Evolutionary conservation across 2,329 filamentous ascomycete genomes (phyloP).

Genomic region (Fusarium multiceps): DNA sequence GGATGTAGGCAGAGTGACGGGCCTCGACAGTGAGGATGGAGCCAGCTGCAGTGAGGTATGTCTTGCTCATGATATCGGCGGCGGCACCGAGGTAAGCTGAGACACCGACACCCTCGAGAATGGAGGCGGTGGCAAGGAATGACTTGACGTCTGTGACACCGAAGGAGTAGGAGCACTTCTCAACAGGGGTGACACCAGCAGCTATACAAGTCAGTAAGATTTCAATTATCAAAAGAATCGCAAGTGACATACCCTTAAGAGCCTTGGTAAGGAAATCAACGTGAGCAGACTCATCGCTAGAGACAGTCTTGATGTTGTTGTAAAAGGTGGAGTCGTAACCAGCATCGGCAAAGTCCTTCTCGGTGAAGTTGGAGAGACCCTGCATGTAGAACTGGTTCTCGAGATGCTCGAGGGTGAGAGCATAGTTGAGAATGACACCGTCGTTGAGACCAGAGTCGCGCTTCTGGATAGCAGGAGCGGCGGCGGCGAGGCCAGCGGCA

Average conservation of each 20-base stretch:
- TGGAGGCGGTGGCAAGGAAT: slow-evolving; percentile 70
- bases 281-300: slow-evolving; percentile 58
- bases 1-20: slow-evolving; percentile 71
- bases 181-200: slow-evolving; percentile 61
- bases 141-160: slow-evolving; percentile 66
- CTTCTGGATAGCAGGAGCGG: slow-evolving; percentile 29
- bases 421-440: slow-evolving; percentile 58
- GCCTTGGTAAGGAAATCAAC: slow-evolving; percentile 39
- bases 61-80: slow-evolving; percentile 66
- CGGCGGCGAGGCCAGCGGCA: slow-evolving; percentile 30
- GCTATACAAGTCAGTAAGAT: slow-evolving; percentile 36
- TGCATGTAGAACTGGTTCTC: slow-evolving; percentile 73
- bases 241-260: slow-evolving; percentile 19
- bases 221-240: fast-evolving
- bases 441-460: slow-evolving; percentile 33
- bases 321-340: slow-evolving; percentile 65
- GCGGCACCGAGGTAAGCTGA: slow-evolving; percentile 73
- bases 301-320: slow-evolving; percentile 66
- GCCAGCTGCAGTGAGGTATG: slow-evolving; percentile 69
- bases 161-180: slow-evolving; percentile 68
- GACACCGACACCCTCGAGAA: slow-evolving; percentile 74
- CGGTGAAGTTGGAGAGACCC: slow-evolving; percentile 67
- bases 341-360: slow-evolving; percentile 62
- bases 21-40: slow-evolving; percentile 73
- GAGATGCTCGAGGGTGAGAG: slow-evolving; percentile 64